Percentiles rank a stretch among this genome's conserved stretches.
phyloP scores from a whole-genome alignment of 163 green algal species.

The Scenedesmus sp. region DNA sequence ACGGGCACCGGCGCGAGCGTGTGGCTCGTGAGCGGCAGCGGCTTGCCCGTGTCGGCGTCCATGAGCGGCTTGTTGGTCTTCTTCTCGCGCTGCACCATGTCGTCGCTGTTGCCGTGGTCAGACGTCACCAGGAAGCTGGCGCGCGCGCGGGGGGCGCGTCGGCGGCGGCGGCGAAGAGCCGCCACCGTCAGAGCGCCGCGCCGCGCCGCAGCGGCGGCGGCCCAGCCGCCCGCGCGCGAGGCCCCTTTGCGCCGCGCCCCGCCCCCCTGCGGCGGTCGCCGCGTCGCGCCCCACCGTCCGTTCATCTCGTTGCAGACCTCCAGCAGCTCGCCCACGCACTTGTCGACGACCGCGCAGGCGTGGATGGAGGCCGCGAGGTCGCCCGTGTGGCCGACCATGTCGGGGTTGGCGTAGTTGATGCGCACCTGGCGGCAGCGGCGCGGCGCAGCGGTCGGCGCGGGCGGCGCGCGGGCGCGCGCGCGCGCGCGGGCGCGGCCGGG shows the following conservation, averaged over 20 bases:
- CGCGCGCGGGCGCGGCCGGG: no score
- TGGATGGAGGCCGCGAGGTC: constrained; percentile 70
- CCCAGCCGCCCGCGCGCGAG: no score
- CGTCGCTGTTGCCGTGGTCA: constrained; percentile 97
- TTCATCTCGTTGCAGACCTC: constrained; percentile 61
- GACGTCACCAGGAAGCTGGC: constrained; percentile 89
- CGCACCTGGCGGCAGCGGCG: constrained; percentile 59
- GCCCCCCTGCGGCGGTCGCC: no score
- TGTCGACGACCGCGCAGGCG: constrained; percentile 80
- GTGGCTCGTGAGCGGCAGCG: constrained; percentile 90
- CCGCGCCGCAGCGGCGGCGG: no score
- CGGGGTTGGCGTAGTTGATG: constrained; percentile 95
- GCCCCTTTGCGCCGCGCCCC: no score
- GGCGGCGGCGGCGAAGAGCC: not conserved
- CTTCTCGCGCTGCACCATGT: constrained; percentile 95
- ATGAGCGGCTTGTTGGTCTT: constrained; percentile 67
- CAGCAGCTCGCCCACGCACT: constrained; percentile 88
- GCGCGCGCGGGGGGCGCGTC: not conserved
- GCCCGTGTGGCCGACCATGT: constrained; percentile 98
- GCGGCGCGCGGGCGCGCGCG: no score
- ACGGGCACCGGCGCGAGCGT: constrained; percentile 91
- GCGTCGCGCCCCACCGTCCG: constrained; percentile 34
- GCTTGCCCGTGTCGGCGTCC: constrained; percentile 59
- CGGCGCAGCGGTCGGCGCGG: not conserved
- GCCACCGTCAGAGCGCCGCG: no score